Evolutionary conservation across 2,329 filamentous ascomycete species (phyloP).

Genomic region (Aspergillus thermomutatus): DNA sequence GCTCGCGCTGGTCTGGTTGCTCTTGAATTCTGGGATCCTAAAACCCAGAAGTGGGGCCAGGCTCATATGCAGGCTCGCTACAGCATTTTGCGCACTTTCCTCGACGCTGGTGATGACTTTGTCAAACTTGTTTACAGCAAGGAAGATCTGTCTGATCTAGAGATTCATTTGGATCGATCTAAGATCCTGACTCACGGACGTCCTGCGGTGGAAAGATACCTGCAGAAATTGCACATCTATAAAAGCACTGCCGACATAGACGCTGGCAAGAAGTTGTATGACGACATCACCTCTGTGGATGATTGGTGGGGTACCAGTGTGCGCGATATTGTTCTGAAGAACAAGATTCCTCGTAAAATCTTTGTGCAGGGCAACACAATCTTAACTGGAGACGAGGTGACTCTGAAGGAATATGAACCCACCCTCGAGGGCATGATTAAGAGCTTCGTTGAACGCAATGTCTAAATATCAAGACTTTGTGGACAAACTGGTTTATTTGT

Average conservation of each 20-base stretch:
- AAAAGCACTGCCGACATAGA: constrained; percentile 85
- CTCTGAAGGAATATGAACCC: constrained; percentile 81
- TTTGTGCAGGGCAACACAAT: constrained; percentile 93
- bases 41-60: constrained; percentile 87
- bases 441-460: constrained; percentile 66
- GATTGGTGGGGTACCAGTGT: constrained; percentile 83
- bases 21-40: constrained; percentile 93
- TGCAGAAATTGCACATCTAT: constrained; percentile 90
- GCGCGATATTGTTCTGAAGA: constrained; percentile 59
- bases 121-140: constrained; percentile 73
- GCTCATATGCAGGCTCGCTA: constrained; percentile 89
- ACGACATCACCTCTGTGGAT: constrained; percentile 76
- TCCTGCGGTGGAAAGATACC: constrained; percentile 76
- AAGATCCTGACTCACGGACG: constrained; percentile 84
- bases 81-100: constrained; percentile 72
- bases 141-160: constrained; percentile 75
- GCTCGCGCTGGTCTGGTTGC: constrained; percentile 85
- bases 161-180: constrained; percentile 75
- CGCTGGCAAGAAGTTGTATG: constrained; percentile 74
- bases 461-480: constrained; percentile 26
- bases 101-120: constrained; percentile 81
- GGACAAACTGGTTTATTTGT: not conserved
- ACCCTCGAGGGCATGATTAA: constrained; percentile 76
- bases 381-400: constrained; percentile 66
- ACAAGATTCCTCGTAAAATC: constrained; percentile 62